A percentile compares a stretch with the other conserved stretches of the same genome.
These are phyloP conservation scores for Marchantia paleacea DNA, from an alignment of 225 moss, liverwort and hornwort genomes.

Conservation along the genomic window DNA sequence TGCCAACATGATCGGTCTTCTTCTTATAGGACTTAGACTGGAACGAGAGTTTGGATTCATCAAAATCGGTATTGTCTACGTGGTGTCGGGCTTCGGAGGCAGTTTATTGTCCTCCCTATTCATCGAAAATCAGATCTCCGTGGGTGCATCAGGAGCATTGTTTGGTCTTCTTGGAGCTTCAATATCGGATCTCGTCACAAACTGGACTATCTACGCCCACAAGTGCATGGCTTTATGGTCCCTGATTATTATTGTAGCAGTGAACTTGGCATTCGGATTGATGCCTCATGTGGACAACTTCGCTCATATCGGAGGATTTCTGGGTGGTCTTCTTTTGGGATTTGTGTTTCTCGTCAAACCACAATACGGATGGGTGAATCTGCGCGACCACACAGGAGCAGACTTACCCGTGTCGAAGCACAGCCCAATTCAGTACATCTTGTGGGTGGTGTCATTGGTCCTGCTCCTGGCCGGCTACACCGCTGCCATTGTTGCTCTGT, in stretches of 20 bases:
- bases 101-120: conserved; percentile 73
- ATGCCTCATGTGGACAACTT: conserved; percentile 89
- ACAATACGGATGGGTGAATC: conserved; percentile 60
- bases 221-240: conserved; percentile 50
- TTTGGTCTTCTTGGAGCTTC: conserved; percentile 81
- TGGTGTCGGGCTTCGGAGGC: conserved; percentile 69
- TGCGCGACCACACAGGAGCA: conserved; percentile 43
- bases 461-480: conserved; percentile 47
- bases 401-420: conserved; percentile 59
- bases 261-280: conserved; percentile 77
- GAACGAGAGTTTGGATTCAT: conserved; percentile 82
- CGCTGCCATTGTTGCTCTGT: conserved; percentile 54
- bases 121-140: conserved; percentile 53
- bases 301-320: conserved; percentile 79
- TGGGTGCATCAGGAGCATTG: conserved; percentile 87
- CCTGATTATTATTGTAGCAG: conserved; percentile 47
- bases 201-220: conserved; percentile 65
- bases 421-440: conserved; percentile 46
- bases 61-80: conserved; percentile 52
- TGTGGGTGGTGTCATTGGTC: conserved; percentile 49
- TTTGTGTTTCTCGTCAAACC: conserved; percentile 66
- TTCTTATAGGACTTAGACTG: conserved; percentile 65
- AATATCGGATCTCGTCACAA: conserved; percentile 67
- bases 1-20: conserved; percentile 78
- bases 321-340: conserved; percentile 60